Evolutionary conservation across 2,329 filamentous ascomycete genomes (phyloP), one percentile per base, ranked within the genome.

Genomic region (Fusarium sp.): DNA sequence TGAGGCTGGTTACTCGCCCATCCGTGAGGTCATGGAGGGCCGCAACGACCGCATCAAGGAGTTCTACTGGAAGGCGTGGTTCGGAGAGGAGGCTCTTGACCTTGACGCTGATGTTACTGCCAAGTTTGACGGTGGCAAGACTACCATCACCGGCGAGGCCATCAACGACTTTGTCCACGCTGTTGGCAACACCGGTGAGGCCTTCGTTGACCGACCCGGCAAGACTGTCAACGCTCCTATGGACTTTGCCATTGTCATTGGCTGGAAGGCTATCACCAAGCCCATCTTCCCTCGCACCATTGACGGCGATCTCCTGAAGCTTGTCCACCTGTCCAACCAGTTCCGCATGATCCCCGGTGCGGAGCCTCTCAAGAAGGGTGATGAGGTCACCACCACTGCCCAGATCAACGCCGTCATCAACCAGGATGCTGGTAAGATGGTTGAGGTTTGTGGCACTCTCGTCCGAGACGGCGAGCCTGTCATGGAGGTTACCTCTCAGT

Each of bases 161-260:
- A 98, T 99, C 85, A 97, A 97, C 72, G 95, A 99, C 85, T 99
- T 99, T 78, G 95, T 98, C n/a, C 95, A 99, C 81, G 96, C 97
- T 54, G 97, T 99, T 75, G 97, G 97, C 74, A 99, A 99, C 85
- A 98, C 94, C 16, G 96, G 96, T 40, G 97, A 99, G 83, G 95
- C 97, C 9, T 99, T 99, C 77, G 96, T 99, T 63, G 96, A 98
- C 80, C 91, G 96, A 57, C 96, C 95, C 52, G 96, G 95, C 76
- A 98, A 98, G 87, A 92, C 94, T 72, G 94, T 98, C 74, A 96
- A 93, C 78, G 97, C 97, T 9, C 97, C 97, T 35, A 99, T 99
- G 97, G 97, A 99, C 84, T 99, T 98, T 80, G 95, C 95, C 75
- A 98, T 98, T 76, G 95, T 98, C n/a, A 93, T 97, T 60, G 95